These are phyloP conservation scores for Suhomyces taliae DNA, from an alignment of 1,139 yeast genomes.

Conservation along the genomic window DNA sequence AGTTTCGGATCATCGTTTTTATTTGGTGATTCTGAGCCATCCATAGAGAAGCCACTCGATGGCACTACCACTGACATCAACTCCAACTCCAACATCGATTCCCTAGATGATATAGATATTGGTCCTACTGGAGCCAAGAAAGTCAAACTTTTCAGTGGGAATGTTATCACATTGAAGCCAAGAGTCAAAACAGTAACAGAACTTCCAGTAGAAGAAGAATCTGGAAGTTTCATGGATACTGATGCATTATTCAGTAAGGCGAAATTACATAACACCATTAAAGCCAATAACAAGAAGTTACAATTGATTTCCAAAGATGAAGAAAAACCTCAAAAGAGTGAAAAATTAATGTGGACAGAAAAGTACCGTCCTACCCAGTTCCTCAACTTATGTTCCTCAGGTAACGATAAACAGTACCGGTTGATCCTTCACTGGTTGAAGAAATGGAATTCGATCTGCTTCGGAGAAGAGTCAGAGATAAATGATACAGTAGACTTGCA, in stretches of 20 bases:
- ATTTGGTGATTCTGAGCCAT: constrained; percentile 2
- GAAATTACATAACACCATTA: constrained; percentile 23
- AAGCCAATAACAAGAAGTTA: constrained; percentile 19
- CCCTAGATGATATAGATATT: neutral
- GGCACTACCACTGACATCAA: neutral
- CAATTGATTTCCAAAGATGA: neutral
- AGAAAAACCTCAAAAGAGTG: neutral
- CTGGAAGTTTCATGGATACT: constrained; percentile 26
- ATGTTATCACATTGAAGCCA: constrained; percentile 21
- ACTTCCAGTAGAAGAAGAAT: neutral
- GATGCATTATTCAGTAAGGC: constrained; percentile 32
- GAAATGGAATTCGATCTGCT: constrained; percentile 76
- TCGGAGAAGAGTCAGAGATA: constrained; percentile 38
- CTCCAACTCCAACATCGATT: too few relatives aligned
- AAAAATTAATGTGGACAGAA: constrained; percentile 61
- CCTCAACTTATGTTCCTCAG: constrained; percentile 62
- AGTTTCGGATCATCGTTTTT: constrained; percentile 8
- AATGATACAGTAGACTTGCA: constrained; percentile 48
- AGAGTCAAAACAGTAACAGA: constrained; percentile 8
- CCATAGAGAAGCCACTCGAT: neutral
- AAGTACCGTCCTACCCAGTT: constrained; percentile 78
- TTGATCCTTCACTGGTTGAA: constrained; percentile 73
- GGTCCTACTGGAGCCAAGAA: constrained; percentile 13
- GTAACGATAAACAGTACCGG: constrained; percentile 80
- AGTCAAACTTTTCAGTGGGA: constrained; percentile 30